Conservation (phyloP, 352 stramenopile genomes). For the Globisporangium lucens region DNA sequence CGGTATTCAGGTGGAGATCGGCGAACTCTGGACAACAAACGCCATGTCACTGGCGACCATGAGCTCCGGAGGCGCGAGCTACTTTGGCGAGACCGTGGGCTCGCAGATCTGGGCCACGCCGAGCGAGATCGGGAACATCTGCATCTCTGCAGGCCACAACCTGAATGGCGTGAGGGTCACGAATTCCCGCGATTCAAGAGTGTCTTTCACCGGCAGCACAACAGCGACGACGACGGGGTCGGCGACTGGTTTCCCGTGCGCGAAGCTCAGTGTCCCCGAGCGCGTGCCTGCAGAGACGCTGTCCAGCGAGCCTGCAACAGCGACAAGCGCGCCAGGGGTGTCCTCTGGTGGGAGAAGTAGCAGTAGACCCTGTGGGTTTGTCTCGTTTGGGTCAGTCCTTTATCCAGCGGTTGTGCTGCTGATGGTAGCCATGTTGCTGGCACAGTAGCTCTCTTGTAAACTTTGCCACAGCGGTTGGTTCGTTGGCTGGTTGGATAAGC, state of each 20-base stretch:
- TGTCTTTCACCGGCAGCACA: constrained; percentile 2
- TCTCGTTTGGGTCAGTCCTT: neutral
- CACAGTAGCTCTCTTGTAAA: neutral
- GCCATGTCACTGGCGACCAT: neutral
- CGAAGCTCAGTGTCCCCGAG: constrained; percentile 1
- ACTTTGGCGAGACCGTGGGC: neutral
- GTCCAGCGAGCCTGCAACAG: neutral
- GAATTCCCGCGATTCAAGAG: neutral
- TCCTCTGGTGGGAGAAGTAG: neutral
- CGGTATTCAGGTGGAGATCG: constrained; percentile 5
- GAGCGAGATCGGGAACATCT: constrained; percentile 6
- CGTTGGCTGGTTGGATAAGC: no score
- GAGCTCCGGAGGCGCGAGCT: neutral
- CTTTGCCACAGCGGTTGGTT: neutral
- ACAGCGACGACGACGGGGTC: no score
- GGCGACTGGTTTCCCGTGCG: neutral
- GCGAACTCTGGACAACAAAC: constrained; percentile 2
- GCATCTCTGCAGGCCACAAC: neutral
- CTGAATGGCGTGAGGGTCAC: constrained; percentile 6
- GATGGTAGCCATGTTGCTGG: neutral
- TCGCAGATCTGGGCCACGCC: constrained; percentile 2
- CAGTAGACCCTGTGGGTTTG: neutral
- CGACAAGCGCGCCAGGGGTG: neutral
- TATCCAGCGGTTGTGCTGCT: neutral
- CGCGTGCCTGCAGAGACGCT: neutral